These are phyloP conservation scores for Eucalyptus curtisii DNA, from an alignment of 345 rosid species.

Conservation along the genomic window DNA sequence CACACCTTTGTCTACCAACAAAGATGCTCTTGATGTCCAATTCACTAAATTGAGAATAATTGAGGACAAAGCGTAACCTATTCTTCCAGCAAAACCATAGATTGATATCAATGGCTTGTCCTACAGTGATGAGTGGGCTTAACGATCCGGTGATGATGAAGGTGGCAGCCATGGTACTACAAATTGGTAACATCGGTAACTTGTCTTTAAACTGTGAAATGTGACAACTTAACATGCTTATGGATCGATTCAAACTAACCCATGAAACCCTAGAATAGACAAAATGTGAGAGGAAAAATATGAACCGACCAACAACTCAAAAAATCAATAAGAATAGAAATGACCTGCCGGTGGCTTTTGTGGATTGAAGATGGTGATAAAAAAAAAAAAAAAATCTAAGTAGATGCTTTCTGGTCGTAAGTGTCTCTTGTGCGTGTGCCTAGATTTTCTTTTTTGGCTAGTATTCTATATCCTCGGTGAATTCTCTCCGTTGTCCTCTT, in stretches of 20 bases:
- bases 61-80: neutral
- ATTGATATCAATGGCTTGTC: neutral
- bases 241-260: too few species aligned
- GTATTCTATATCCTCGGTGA: neutral
- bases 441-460: neutral
- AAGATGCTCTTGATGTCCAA: neutral
- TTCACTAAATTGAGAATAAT: neutral
- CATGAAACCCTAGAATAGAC: too few species aligned
- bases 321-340: too few species aligned
- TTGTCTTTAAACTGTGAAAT: neutral
- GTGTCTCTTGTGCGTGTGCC: neutral
- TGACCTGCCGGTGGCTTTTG: neutral
- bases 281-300: too few species aligned
- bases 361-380: neutral
- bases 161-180: neutral
- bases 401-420: neutral
- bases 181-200: neutral
- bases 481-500: neutral
- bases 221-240: too few species aligned
- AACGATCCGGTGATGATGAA: accelerated
- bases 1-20: neutral
- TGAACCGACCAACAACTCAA: too few species aligned
- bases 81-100: neutral
- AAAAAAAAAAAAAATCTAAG: too few species aligned
- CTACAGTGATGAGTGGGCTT: neutral